A percentile compares a stretch with the other conserved stretches of the same genome.
These are phyloP conservation scores for Auricularia sp. DNA, from an alignment of 768 basidiomycete species.

Conservation along the genomic window DNA sequence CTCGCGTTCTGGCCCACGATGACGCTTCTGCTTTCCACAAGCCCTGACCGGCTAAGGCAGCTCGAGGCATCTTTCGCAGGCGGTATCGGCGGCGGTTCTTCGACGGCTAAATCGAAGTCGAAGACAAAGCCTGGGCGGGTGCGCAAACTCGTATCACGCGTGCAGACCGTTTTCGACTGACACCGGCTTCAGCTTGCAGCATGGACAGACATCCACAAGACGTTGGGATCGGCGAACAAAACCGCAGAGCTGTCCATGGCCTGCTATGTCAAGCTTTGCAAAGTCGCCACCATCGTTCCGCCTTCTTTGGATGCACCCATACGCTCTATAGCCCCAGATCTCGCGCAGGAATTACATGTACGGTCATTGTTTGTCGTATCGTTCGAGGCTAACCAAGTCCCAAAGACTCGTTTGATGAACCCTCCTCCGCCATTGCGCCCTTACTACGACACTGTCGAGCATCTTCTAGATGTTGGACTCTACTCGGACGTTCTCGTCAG, in stretches of 20 bases:
- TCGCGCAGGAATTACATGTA: slow-evolving; percentile 76
- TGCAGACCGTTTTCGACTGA: not conserved
- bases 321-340: slow-evolving; percentile 54
- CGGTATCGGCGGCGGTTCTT: not conserved
- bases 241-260: slow-evolving; percentile 56
- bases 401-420: slow-evolving; percentile 18
- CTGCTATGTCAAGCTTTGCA: slow-evolving; percentile 69
- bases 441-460: slow-evolving; percentile 60
- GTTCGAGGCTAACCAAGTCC: slow-evolving; percentile 12
- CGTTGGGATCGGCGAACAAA: slow-evolving; percentile 44
- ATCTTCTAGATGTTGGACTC: slow-evolving; percentile 61
- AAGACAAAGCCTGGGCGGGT: not conserved
- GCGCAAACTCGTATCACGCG: not conserved
- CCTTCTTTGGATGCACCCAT: slow-evolving; percentile 51
- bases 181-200: not conserved
- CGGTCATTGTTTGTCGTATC: slow-evolving; percentile 6
- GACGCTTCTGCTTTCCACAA: slow-evolving; percentile 60
- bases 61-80: slow-evolving; percentile 2
- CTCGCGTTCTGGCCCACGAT: slow-evolving; percentile 72
- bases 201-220: slow-evolving; percentile 39
- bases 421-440: slow-evolving; percentile 29
- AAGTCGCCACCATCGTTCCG: slow-evolving; percentile 48
- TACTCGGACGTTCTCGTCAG: slow-evolving; percentile 66
- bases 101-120: not conserved
- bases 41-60: slow-evolving; percentile 62